phyloP scores from a whole-genome alignment of 192 early-diverging fungal genomes.

The Bifiguratus adelaidae region DNA sequence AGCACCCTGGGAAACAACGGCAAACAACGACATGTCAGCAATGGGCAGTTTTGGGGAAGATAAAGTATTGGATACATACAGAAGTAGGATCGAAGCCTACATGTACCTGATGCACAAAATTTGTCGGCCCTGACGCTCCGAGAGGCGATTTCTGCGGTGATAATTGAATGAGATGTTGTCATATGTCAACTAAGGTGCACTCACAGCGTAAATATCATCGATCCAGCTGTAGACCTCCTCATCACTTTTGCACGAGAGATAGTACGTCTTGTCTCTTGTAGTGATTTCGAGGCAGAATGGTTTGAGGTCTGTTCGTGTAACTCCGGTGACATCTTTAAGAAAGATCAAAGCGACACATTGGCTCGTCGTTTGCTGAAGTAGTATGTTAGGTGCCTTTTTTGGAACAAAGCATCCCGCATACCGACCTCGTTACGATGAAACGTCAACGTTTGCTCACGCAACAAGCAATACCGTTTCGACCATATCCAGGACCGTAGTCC shows the following conservation, averaged over 20 bases:
- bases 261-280: conserved; percentile 91
- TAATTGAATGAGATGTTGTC: conserved; percentile 8
- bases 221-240: conserved; percentile 98
- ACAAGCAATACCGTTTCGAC: conserved; percentile 85
- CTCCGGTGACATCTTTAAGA: conserved; percentile 83
- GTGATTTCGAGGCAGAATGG: conserved; percentile 90
- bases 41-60: neutral
- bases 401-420: neutral
- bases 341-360: conserved; percentile 86
- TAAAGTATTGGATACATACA: neutral
- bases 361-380: conserved; percentile 52
- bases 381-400: neutral
- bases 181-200: conserved; percentile 1
- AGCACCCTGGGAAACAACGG: neutral
- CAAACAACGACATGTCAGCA: neutral
- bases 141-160: conserved; percentile 61
- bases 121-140: conserved; percentile 72
- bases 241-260: conserved; percentile 86
- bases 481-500: conserved; percentile 87
- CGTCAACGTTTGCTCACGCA: conserved; percentile 83
- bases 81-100: conserved; percentile 54
- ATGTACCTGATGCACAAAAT: conserved; percentile 83
- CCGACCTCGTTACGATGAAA: conserved; percentile 91
- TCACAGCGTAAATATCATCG: conserved; percentile 91
- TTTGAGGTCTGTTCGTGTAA: conserved; percentile 83